These are phyloP conservation scores for Aureobasidium sp. DNA, from an alignment of 2,329 filamentous ascomycete genomes.

Conservation along the genomic window DNA sequence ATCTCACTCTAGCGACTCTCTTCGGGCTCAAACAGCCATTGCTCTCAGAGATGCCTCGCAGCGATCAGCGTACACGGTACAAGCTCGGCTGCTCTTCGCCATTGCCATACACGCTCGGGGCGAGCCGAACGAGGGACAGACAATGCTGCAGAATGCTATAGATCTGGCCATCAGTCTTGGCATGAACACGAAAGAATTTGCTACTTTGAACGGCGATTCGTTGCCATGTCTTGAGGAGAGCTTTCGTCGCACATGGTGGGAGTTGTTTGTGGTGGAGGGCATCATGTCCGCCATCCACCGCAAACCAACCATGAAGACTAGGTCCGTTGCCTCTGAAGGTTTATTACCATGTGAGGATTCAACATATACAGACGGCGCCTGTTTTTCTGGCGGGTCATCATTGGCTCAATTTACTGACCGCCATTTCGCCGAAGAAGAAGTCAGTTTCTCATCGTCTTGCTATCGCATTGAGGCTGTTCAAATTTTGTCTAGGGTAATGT, in stretches of 20 bases:
- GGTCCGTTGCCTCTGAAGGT: conserved; percentile 58
- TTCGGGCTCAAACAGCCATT: conserved; percentile 40
- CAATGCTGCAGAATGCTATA: conserved; percentile 60
- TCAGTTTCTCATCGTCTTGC: conserved; percentile 72
- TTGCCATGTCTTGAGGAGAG: conserved; percentile 69
- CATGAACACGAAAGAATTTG: conserved; percentile 62
- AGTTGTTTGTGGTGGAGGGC: conserved; percentile 67
- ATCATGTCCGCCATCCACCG: conserved; percentile 75
- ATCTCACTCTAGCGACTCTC: conserved; percentile 36
- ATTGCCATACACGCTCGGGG: conserved; percentile 72
- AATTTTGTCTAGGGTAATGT: conserved; percentile 69
- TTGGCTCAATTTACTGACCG: conserved; percentile 69
- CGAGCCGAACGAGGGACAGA: conserved; percentile 59
- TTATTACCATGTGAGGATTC: conserved; percentile 74
- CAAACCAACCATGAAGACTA: conserved; percentile 60
- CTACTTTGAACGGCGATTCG: conserved; percentile 53
- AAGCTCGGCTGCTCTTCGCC: conserved; percentile 68
- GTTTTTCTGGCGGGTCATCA: conserved; percentile 50
- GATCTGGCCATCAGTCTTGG: conserved; percentile 66
- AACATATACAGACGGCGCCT: conserved; percentile 45
- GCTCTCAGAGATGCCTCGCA: conserved; percentile 28
- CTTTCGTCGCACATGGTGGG: conserved; percentile 89
- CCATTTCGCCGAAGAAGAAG: conserved; percentile 61
- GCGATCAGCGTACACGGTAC: conserved; percentile 52
- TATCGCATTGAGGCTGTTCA: conserved; percentile 77